Percentiles rank a stretch among this genome's conserved stretches.
Conservation (phyloP, 2,329 filamentous ascomycete species). For the Claviceps arundinis region DNA sequence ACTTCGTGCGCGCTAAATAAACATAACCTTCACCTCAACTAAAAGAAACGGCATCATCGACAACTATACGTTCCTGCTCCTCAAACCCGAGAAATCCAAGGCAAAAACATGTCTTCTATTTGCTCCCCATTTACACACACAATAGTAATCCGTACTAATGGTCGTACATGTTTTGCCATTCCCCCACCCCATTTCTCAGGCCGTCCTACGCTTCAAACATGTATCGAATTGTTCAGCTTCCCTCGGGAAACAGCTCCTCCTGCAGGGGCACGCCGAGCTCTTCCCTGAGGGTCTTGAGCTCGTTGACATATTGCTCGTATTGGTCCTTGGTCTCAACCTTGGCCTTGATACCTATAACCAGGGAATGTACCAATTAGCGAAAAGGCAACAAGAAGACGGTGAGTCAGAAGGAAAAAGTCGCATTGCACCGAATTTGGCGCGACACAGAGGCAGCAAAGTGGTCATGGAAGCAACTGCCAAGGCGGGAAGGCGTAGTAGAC, state of each 20-base stretch:
- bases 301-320: conserved; percentile 90
- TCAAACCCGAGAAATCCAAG: neutral
- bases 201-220: neutral
- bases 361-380: neutral
- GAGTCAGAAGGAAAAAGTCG: neutral
- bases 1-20: too few species aligned
- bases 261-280: conserved; percentile 85
- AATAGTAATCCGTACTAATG: neutral
- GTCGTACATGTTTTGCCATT: neutral
- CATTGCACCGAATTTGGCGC: neutral
- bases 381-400: neutral
- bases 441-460: too few species aligned
- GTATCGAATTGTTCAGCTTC: conserved; percentile 28
- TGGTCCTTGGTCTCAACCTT: conserved; percentile 98
- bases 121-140: neutral
- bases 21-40: conserved; percentile 3
- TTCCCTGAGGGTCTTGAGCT: conserved; percentile 84
- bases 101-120: neutral
- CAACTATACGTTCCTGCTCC: neutral
- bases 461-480: too few species aligned
- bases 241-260: conserved; percentile 79
- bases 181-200: neutral
- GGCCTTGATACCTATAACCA: conserved; percentile 71
- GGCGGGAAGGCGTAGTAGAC: too few species aligned
- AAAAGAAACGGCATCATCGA: conserved; percentile 25